These are phyloP conservation scores for Paramecium pentaurelia DNA, from an alignment of 73 alveolate genomes.

Conservation along the genomic window DNA sequence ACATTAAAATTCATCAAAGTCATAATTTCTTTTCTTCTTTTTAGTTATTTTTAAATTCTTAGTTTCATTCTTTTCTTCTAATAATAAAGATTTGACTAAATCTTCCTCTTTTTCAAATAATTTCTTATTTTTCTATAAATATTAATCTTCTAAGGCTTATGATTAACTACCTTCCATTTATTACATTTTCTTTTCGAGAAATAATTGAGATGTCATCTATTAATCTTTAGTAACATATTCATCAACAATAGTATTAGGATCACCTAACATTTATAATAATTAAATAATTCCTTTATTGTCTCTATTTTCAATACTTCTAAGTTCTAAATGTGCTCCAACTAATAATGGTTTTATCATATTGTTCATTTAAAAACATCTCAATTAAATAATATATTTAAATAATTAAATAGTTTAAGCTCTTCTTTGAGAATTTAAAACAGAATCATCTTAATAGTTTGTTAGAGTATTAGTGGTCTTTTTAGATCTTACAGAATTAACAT, in stretches of 20 bases:
- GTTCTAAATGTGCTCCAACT: conserved; percentile 19
- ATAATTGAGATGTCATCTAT: background rate
- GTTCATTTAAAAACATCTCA: conserved; percentile 17
- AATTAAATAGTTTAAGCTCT: background rate
- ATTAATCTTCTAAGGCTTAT: background rate
- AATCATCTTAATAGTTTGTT: background rate
- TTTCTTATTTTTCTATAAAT: background rate
- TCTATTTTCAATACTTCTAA: background rate
- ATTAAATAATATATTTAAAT: background rate
- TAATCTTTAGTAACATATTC: background rate
- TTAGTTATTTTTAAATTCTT: background rate
- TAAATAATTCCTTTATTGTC: background rate
- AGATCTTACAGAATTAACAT: background rate
- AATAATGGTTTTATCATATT: background rate
- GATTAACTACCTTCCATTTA: conserved; percentile 26
- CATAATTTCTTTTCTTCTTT: conserved; percentile 30
- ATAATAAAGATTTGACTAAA: background rate
- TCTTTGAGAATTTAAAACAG: background rate
- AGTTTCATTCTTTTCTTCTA: background rate
- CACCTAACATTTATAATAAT: background rate
- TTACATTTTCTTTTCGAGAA: conserved; percentile 9
- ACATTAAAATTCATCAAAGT: conserved; percentile 29
- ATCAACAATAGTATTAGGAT: conserved; percentile 17
- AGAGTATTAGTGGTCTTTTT: background rate
- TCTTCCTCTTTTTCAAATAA: conserved; percentile 31